These are phyloP conservation scores for Agrocybe pediades DNA, from an alignment of 768 basidiomycete genomes.

Conservation along the genomic window DNA sequence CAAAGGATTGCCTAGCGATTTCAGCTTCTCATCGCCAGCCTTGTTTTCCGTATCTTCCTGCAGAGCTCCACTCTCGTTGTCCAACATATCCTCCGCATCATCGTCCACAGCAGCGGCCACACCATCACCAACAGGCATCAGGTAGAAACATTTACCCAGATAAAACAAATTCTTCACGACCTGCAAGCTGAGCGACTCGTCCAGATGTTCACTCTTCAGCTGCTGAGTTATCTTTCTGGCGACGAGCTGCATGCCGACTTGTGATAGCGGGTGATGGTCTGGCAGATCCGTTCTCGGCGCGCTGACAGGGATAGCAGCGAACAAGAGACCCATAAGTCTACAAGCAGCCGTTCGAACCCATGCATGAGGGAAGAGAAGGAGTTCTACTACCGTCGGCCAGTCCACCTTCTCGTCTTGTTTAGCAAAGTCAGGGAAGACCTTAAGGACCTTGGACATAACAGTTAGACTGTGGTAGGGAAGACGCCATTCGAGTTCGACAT, in stretches of 20 bases:
- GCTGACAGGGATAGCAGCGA: conserved; percentile 50
- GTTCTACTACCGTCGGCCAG: conserved; percentile 65
- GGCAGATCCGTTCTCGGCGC: conserved; percentile 33
- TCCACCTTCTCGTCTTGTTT: conserved; percentile 47
- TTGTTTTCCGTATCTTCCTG: conserved; percentile 21
- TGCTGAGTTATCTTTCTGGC: conserved; percentile 76
- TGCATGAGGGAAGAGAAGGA: conserved; percentile 87
- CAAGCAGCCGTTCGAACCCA: conserved; percentile 90
- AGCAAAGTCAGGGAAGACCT: conserved; percentile 52
- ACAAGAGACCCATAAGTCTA: conserved; percentile 73
- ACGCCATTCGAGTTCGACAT: conserved; percentile 75
- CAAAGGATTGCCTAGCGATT: conserved; percentile 52
- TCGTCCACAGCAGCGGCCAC: conserved; percentile 27
- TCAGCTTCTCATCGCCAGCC: conserved; percentile 23
- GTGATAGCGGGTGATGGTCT: conserved; percentile 50
- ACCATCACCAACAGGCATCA: conserved; percentile 33
- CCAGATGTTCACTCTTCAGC: conserved; percentile 80
- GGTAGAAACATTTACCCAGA: conserved; percentile 82
- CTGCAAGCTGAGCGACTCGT: conserved; percentile 74
- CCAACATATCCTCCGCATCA: conserved; percentile 29
- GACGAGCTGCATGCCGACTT: conserved; percentile 60
- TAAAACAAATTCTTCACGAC: conserved; percentile 93
- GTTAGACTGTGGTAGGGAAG: conserved; percentile 79
- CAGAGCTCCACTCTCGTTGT: conserved; percentile 23
- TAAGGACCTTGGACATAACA: conserved; percentile 62